These are phyloP conservation scores for Psophocarpus tetragonolobus DNA, from an alignment of 306 rosid genomes.

Conservation along the genomic window DNA sequence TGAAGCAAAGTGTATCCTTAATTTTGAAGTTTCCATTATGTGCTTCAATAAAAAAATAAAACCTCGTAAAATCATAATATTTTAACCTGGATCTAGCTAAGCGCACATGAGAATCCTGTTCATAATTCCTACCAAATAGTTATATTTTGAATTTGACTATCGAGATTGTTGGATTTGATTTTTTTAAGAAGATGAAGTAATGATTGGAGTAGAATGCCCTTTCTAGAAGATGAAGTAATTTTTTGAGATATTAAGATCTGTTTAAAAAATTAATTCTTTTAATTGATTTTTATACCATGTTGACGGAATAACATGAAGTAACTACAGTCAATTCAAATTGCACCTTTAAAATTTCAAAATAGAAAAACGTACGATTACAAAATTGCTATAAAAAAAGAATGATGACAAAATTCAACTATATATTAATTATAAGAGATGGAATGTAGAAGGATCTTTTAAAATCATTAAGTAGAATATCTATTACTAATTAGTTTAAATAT, in stretches of 20 bases:
- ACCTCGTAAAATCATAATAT: background rate
- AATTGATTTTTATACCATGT: no score
- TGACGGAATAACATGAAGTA: no score
- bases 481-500: background rate
- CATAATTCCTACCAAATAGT: background rate
- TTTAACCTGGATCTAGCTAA: conserved; percentile 2
- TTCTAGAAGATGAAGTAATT: background rate
- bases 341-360: background rate
- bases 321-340: background rate
- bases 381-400: no score
- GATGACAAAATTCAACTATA: background rate
- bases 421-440: background rate
- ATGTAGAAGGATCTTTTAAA: background rate
- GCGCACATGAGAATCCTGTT: conserved; percentile 20
- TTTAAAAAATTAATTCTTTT: no score
- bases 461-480: background rate
- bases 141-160: background rate
- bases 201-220: background rate
- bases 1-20: conserved; percentile 53
- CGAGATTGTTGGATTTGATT: background rate
- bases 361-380: background rate
- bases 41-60: background rate
- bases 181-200: background rate
- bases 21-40: conserved; percentile 41
- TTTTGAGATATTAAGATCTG: no score